Conservation (phyloP, 2,329 filamentous ascomycete species). For the Fusarium goolgardi region DNA sequence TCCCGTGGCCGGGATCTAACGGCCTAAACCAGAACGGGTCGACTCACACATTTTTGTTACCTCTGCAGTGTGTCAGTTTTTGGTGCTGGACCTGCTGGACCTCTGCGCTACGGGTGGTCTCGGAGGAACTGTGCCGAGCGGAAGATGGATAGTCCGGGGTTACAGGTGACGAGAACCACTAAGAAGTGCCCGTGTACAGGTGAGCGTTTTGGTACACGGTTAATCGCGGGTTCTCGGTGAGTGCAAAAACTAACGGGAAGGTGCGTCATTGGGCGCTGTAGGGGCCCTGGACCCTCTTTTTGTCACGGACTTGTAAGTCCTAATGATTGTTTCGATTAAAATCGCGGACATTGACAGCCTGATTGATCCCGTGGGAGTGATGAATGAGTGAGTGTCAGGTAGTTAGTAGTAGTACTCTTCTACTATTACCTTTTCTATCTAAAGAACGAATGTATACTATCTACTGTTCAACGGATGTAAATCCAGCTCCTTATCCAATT, state of each 20-base stretch:
- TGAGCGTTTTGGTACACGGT: constrained; percentile 37
- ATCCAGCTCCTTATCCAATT: neutral
- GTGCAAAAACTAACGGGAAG: constrained; percentile 27
- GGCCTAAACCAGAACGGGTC: constrained; percentile 44
- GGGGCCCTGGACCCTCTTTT: constrained; percentile 21
- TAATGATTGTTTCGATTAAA: constrained; percentile 24
- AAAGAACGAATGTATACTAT: constrained; percentile 1
- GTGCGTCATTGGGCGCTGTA: constrained; percentile 40
- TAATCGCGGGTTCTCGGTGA: constrained; percentile 48
- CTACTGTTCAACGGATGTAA: neutral
- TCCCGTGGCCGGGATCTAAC: constrained; percentile 46
- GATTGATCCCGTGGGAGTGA: constrained; percentile 17
- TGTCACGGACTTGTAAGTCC: constrained; percentile 35
- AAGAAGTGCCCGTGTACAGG: constrained; percentile 22
- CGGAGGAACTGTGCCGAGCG: constrained; percentile 46
- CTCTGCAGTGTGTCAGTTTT: constrained; percentile 13
- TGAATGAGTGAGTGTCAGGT: constrained; percentile 17
- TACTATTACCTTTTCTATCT: neutral
- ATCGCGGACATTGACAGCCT: constrained; percentile 37
- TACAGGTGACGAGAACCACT: constrained; percentile 16
- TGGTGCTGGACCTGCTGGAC: constrained; percentile 32
- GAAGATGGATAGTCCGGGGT: constrained; percentile 43
- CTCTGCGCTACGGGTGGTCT: constrained; percentile 47
- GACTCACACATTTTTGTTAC: constrained; percentile 30
- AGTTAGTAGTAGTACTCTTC: neutral